phyloP scores from a whole-genome alignment of 768 basidiomycete genomes.

The Trametes sanguinea region DNA sequence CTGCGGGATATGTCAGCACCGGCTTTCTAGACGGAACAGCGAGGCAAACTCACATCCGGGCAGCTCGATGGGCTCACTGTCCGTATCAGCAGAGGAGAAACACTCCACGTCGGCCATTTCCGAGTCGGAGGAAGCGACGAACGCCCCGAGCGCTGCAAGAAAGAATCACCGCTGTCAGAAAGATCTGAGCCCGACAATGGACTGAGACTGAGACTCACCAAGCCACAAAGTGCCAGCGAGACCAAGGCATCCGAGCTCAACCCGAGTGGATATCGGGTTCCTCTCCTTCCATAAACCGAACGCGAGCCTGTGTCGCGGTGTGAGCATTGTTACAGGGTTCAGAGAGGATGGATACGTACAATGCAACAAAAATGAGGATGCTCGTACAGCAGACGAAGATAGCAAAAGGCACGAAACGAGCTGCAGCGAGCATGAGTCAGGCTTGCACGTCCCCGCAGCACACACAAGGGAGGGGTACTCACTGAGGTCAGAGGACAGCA shows the following conservation, averaged over 20 bases:
- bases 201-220: constrained; percentile 44
- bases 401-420: constrained; percentile 85
- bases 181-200: neutral
- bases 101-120: constrained; percentile 83
- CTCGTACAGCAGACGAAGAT: constrained; percentile 78
- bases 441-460: neutral
- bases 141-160: constrained; percentile 66
- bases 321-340: constrained; percentile 1
- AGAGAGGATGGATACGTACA: constrained; percentile 48
- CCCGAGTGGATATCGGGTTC: constrained; percentile 79
- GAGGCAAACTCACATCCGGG: constrained; percentile 60
- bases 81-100: constrained; percentile 58
- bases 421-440: constrained; percentile 38
- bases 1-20: constrained; percentile 38
- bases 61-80: constrained; percentile 54
- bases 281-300: constrained; percentile 64
- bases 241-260: constrained; percentile 71
- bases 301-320: constrained; percentile 48
- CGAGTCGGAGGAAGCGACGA: constrained; percentile 72
- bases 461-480: constrained; percentile 31
- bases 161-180: constrained; percentile 1
- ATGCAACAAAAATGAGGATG: constrained; percentile 62
- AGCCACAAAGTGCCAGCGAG: constrained; percentile 79
- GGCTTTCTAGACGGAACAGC: neutral
- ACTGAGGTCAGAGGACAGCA: constrained; percentile 82